phyloP scores from a whole-genome alignment of 1,284 basidiomycete genomes.

The Microbotryum intermedium region DNA sequence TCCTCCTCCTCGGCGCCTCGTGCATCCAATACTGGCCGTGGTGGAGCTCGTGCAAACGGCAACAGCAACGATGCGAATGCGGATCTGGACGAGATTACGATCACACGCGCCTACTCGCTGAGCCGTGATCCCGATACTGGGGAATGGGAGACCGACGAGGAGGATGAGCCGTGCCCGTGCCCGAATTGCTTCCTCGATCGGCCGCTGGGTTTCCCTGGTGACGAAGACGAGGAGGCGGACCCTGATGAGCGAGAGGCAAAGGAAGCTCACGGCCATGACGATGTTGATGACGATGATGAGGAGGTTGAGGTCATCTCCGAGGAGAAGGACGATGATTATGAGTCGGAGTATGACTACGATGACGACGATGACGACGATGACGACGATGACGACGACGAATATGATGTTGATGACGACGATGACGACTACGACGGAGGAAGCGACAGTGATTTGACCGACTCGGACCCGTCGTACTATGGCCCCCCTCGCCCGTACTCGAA shows the following conservation, averaged over 20 bases:
- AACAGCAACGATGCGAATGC: background rate
- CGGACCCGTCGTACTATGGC: background rate
- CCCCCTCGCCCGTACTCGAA: constrained; percentile 18
- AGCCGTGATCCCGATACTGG: background rate
- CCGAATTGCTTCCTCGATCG: too few relatives aligned
- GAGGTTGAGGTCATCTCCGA: background rate
- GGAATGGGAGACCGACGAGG: background rate
- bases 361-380: constrained; percentile 2
- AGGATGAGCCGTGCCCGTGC: background rate
- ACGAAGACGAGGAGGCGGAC: background rate
- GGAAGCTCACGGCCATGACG: background rate
- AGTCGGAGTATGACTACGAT: constrained; percentile 1
- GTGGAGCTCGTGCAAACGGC: background rate
- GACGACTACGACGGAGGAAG: background rate
- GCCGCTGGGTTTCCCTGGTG: background rate
- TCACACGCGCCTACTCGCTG: background rate
- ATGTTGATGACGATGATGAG: background rate
- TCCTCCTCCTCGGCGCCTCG: background rate
- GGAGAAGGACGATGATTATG: constrained; percentile 3
- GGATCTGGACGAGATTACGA: background rate
- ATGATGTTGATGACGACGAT: background rate
- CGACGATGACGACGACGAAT: background rate
- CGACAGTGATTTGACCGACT: background rate
- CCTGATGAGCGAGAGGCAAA: background rate
- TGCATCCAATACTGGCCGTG: too few relatives aligned